Conservation (phyloP, 768 basidiomycete species). For the Cantharellus anzutake region DNA sequence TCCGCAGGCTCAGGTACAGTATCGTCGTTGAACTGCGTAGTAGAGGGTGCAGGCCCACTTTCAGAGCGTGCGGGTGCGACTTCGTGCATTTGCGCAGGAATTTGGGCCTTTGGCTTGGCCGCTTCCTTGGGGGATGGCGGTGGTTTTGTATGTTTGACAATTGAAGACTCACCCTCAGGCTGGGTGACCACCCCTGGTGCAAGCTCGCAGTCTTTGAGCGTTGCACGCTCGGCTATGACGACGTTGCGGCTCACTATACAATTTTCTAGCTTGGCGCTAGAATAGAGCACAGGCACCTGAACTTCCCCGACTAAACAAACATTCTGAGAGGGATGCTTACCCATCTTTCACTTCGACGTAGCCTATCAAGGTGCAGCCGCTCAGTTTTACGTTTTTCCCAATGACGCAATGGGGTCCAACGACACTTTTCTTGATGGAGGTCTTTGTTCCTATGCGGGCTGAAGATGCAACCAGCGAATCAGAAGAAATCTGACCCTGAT, state of each 20-base stretch:
- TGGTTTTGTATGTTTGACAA: too few relatives aligned
- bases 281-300: background rate
- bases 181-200: constrained; percentile 18
- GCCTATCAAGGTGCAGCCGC: constrained; percentile 68
- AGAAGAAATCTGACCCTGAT: constrained; percentile 58
- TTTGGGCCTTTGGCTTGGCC: too few relatives aligned
- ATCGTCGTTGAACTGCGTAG: too few relatives aligned
- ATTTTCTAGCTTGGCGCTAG: constrained; percentile 19
- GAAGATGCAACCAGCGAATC: constrained; percentile 73
- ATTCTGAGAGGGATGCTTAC: constrained; percentile 20
- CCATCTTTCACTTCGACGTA: constrained; percentile 80
- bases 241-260: constrained; percentile 18
- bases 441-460: constrained; percentile 61
- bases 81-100: too few relatives aligned
- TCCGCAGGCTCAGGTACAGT: too few relatives aligned
- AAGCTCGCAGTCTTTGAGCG: constrained; percentile 20
- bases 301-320: background rate
- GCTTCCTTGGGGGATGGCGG: too few relatives aligned
- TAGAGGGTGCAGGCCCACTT: too few relatives aligned
- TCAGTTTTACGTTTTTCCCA: constrained; percentile 67
- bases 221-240: constrained; percentile 17
- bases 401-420: constrained; percentile 72
- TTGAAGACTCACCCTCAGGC: constrained; percentile 13
- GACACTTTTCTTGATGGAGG: constrained; percentile 60
- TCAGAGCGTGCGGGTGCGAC: too few relatives aligned